Conservation (phyloP, 768 basidiomycete species). For the Termitomyces eurrhizus region DNA sequence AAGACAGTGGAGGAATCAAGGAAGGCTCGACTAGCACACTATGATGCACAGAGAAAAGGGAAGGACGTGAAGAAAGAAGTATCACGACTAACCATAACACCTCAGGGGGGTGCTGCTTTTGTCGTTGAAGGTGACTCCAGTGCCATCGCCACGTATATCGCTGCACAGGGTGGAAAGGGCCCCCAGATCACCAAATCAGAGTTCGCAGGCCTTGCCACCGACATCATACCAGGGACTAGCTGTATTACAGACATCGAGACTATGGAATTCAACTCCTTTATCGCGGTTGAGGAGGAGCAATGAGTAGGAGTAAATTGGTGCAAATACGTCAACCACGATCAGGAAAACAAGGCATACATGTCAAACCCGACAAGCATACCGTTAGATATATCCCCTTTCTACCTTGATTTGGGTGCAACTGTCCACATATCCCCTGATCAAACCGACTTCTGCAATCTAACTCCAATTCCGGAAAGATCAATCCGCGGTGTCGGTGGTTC, state of each 20-base stretch:
- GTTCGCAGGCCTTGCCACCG: not conserved
- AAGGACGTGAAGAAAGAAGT: not conserved
- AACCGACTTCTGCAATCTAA: too few relatives aligned
- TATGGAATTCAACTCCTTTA: not conserved
- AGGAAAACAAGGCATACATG: not conserved
- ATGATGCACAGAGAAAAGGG: not conserved
- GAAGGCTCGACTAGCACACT: not conserved
- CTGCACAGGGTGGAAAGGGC: too few relatives aligned
- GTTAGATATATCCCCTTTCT: not conserved
- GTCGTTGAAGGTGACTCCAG: too few relatives aligned
- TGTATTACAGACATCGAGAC: not conserved
- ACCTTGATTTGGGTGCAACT: not conserved
- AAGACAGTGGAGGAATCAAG: too few relatives aligned
- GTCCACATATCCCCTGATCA: not conserved
- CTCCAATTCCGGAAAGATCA: too few relatives aligned
- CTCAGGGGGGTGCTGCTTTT: not conserved
- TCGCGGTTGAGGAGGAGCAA: not conserved
- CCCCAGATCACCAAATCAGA: not conserved
- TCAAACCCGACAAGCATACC: not conserved
- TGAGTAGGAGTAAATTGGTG: too few relatives aligned
- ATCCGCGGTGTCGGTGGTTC: too few relatives aligned
- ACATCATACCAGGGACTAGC: not conserved
- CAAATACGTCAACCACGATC: too few relatives aligned
- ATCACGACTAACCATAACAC: not conserved
- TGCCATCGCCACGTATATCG: too few relatives aligned